A percentile compares a stretch with the other conserved stretches of the same genome.
These are phyloP conservation scores for Kitagawia praeruptora DNA, from an alignment of 129 eudicot species.

Conservation along the genomic window DNA sequence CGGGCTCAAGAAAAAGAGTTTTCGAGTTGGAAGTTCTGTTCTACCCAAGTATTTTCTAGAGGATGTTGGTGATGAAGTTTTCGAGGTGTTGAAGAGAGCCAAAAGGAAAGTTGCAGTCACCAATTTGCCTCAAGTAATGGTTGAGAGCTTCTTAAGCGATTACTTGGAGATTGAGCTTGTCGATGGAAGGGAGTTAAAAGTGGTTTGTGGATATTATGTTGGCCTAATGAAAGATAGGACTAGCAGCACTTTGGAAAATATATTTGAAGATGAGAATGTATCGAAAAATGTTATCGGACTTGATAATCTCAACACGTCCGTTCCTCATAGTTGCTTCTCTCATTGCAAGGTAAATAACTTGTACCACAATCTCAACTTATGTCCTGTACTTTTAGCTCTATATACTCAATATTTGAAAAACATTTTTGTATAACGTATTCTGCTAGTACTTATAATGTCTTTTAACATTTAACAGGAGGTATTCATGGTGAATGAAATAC, in stretches of 20 bases:
- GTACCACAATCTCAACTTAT: not conserved
- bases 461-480: conserved; percentile 33
- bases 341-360: conserved; percentile 37
- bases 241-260: conserved; percentile 13
- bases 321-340: conserved; percentile 21
- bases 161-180: conserved; percentile 57
- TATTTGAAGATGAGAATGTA: conserved; percentile 18
- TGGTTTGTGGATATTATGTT: conserved; percentile 37
- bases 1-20: conserved; percentile 45
- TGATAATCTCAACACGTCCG: conserved; percentile 23
- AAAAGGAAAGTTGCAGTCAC: conserved; percentile 46
- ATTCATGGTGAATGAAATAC: conserved; percentile 31
- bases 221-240: conserved; percentile 55
- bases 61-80: conserved; percentile 59
- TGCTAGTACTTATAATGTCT: not conserved
- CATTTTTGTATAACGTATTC: not conserved
- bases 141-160: conserved; percentile 68
- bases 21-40: conserved; percentile 49
- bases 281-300: conserved; percentile 27
- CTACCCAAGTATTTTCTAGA: conserved; percentile 60
- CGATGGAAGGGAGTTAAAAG: conserved; percentile 48
- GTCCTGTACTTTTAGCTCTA: too few relatives aligned
- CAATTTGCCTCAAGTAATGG: conserved; percentile 66
- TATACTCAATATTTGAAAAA: too few relatives aligned
- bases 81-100: conserved; percentile 39